A percentile compares a stretch with the other conserved stretches of the same genome.
phyloP scores from a whole-genome alignment of 192 early-diverging fungal genomes.

The Backusella tarrabulga region DNA sequence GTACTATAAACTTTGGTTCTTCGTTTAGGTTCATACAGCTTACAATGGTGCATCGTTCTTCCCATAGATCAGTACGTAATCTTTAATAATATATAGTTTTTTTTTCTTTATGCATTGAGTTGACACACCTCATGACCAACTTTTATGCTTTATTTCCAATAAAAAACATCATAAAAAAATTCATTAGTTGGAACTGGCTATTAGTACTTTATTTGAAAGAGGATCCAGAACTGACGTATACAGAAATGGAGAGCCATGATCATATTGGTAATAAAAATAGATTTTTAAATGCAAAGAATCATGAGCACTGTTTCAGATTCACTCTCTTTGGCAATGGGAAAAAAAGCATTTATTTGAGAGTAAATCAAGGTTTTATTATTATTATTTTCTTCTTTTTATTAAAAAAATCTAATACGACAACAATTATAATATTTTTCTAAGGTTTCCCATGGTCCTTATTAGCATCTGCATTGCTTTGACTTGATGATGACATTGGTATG shows the following conservation, averaged over 20 bases:
- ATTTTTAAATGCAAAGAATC: too few relatives aligned
- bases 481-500: constrained; percentile 42
- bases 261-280: too few relatives aligned
- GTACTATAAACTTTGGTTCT: too few relatives aligned
- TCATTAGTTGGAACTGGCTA: neutral
- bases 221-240: neutral
- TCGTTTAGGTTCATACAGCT: neutral
- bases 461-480: constrained; percentile 38
- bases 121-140: neutral
- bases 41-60: neutral
- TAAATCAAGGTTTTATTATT: neutral
- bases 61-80: neutral
- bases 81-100: neutral
- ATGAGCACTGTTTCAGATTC: neutral
- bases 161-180: too few relatives aligned
- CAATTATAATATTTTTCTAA: neutral
- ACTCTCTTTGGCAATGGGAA: neutral
- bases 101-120: neutral
- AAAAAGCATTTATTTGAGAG: too few relatives aligned
- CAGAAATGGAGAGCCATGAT: too few relatives aligned
- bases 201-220: neutral
- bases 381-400: neutral
- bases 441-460: constrained; percentile 29
- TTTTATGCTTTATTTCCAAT: neutral
- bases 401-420: neutral